These are phyloP conservation scores for Pseudonitzschia multiseries DNA, from an alignment of 108 stramenopile genomes.

Conservation along the genomic window DNA sequence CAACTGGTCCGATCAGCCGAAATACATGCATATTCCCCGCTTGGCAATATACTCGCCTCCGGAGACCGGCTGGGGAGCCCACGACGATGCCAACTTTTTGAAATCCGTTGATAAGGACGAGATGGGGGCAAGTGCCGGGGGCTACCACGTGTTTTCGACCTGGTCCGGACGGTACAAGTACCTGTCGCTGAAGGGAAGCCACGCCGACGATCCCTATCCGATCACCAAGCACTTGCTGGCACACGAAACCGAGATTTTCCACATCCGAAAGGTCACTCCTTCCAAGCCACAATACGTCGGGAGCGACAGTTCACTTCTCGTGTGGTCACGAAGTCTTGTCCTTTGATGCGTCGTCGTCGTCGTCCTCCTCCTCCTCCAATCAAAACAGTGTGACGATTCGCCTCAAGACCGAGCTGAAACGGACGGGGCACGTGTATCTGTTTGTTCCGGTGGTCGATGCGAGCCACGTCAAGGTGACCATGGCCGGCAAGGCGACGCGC, in stretches of 20 bases:
- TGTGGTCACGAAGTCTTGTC: slow-evolving; percentile 83
- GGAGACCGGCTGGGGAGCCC: slow-evolving; percentile 34
- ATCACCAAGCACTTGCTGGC: slow-evolving; percentile 61
- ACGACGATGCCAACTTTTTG: slow-evolving; percentile 6
- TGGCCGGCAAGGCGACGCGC: slow-evolving; percentile 44
- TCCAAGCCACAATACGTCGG: slow-evolving; percentile 82
- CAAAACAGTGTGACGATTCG: slow-evolving; percentile 33
- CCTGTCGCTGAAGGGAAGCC: slow-evolving; percentile 41
- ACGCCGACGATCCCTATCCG: slow-evolving; percentile 32
- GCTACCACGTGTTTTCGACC: slow-evolving; percentile 84
- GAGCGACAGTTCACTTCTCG: slow-evolving; percentile 87
- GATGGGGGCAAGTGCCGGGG: slow-evolving; percentile 25
- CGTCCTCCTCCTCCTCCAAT: background rate
- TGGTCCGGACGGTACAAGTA: slow-evolving; percentile 84
- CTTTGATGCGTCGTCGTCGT: slow-evolving; percentile 36
- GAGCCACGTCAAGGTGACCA: slow-evolving; percentile 36
- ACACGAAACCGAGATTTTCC: slow-evolving; percentile 86
- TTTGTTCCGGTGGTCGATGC: slow-evolving; percentile 57
- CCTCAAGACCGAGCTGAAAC: slow-evolving; percentile 61
- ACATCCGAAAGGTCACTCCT: slow-evolving; percentile 77
- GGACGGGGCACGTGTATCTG: slow-evolving; percentile 59
- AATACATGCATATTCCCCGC: slow-evolving; percentile 43
- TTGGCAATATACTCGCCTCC: slow-evolving; percentile 43
- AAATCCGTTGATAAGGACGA: background rate
- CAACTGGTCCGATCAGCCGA: slow-evolving; percentile 75